Percentiles rank a stretch among this genome's conserved stretches.
These are phyloP conservation scores for Colletotrichum sp. DNA, from an alignment of 2,329 filamentous ascomycete species.

Conservation along the genomic window DNA sequence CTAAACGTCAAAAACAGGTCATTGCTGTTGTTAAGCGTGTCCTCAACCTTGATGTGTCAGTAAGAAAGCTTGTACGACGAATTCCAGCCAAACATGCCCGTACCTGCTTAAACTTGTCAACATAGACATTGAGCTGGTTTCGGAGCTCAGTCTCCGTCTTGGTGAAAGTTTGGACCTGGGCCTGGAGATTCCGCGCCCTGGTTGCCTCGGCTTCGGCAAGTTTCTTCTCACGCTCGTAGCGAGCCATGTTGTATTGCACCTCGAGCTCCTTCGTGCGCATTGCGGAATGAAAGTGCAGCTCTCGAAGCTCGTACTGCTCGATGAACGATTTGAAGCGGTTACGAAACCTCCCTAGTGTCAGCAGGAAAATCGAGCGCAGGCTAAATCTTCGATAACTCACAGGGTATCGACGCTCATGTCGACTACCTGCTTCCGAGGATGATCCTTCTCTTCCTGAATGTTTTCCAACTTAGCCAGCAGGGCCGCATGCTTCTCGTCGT, in stretches of 20 bases:
- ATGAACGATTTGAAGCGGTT: constrained; percentile 92
- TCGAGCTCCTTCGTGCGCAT: constrained; percentile 96
- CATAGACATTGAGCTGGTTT: constrained; percentile 96
- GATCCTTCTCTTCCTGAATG: constrained; percentile 86
- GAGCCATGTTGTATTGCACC: constrained; percentile 88
- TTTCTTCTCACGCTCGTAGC: constrained; percentile 90
- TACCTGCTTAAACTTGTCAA: constrained; percentile 99
- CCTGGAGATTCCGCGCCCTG: constrained; percentile 84
- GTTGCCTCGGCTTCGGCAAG: constrained; percentile 80
- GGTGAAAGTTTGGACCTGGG: constrained; percentile 92
- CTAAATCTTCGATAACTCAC: neutral
- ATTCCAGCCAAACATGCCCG: constrained; percentile 28
- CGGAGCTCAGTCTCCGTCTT: constrained; percentile 94
- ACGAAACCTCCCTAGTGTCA: constrained; percentile 71
- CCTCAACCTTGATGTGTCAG: constrained; percentile 76
- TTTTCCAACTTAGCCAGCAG: constrained; percentile 86
- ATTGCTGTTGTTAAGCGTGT: constrained; percentile 97
- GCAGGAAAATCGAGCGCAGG: neutral
- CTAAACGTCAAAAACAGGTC: constrained; percentile 96
- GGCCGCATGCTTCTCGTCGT: constrained; percentile 84
- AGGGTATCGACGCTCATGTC: constrained; percentile 79
- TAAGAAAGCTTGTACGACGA: constrained; percentile 19
- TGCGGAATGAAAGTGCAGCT: constrained; percentile 90
- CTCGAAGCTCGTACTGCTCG: constrained; percentile 95
- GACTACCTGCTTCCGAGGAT: constrained; percentile 78